Evolutionary conservation across 164 flowering plant genomes (phyloP).

Genomic region (Kalanchoe fedtschenkoi): DNA sequence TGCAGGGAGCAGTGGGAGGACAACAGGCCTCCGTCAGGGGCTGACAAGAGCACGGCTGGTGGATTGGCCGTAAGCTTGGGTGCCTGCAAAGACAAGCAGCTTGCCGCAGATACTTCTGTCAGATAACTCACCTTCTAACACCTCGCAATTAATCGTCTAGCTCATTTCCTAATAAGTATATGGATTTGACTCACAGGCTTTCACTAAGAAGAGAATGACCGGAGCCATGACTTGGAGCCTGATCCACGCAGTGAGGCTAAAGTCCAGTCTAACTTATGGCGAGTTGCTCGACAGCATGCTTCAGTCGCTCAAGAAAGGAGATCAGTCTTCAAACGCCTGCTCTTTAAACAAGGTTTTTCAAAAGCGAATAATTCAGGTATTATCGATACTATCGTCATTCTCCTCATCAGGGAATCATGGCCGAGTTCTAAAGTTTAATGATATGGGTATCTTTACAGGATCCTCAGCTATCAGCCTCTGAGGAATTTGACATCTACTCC

Average conservation of each 20-base stretch:
- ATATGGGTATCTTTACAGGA: background rate
- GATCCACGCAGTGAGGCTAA: background rate
- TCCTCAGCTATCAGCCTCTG: slow-evolving; percentile 7
- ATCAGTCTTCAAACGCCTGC: background rate
- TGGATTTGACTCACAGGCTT: background rate
- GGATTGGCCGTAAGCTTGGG: slow-evolving; percentile 5
- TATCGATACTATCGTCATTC: background rate
- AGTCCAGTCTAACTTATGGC: slow-evolving; percentile 3
- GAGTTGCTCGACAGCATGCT: background rate
- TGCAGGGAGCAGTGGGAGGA: background rate
- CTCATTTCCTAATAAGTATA: background rate
- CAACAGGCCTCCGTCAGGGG: slow-evolving; percentile 6
- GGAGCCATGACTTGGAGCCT: slow-evolving; percentile 5
- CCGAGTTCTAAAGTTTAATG: background rate
- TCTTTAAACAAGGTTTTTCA: background rate
- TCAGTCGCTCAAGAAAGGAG: background rate
- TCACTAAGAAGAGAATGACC: background rate
- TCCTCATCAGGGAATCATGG: background rate
- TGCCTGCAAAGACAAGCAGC: slow-evolving; percentile 5
- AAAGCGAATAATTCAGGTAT: background rate
- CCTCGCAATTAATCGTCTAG: background rate
- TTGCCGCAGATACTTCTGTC: slow-evolving; percentile 8
- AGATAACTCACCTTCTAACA: background rate
- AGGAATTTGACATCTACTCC: slow-evolving; percentile 1
- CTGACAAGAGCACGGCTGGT: background rate